These are phyloP conservation scores for Alternaria novae-zelandiae DNA, from an alignment of 2,329 filamentous ascomycete species.

Conservation along the genomic window DNA sequence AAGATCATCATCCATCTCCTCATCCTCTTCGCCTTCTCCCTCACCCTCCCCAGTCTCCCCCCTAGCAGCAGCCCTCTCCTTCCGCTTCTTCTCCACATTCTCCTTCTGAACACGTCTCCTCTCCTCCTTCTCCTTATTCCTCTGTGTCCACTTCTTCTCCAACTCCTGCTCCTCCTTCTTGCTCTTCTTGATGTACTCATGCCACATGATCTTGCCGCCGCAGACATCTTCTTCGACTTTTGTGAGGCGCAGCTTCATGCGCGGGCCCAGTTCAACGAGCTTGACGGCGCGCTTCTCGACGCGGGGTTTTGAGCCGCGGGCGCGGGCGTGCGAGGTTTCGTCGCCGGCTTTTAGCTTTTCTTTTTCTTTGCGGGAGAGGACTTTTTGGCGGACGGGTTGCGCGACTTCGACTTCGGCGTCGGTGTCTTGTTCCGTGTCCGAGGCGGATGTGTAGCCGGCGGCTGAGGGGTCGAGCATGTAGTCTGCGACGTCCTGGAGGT, in stretches of 20 bases:
- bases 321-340: constrained; percentile 47
- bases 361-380: constrained; percentile 63
- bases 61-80: constrained; percentile 54
- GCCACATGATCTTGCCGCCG: constrained; percentile 93
- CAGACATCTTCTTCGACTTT: constrained; percentile 97
- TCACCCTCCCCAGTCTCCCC: constrained; percentile 52
- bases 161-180: constrained; percentile 77
- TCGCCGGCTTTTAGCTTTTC: constrained; percentile 51
- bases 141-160: constrained; percentile 82
- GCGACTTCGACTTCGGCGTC: constrained; percentile 92
- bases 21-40: constrained; percentile 56
- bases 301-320: constrained; percentile 46
- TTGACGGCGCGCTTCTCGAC: constrained; percentile 90
- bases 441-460: constrained; percentile 87
- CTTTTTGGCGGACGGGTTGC: constrained; percentile 65
- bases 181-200: constrained; percentile 89
- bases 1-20: constrained; percentile 52
- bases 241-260: constrained; percentile 85
- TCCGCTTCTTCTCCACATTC: constrained; percentile 87
- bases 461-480: constrained; percentile 84
- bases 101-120: constrained; percentile 83
- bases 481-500: constrained; percentile 78
- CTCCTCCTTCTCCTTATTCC: constrained; percentile 79
- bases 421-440: constrained; percentile 90
- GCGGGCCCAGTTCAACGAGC: constrained; percentile 87